These are phyloP conservation scores for Aspergillus sergii DNA, from an alignment of 2,329 filamentous ascomycete genomes.

Conservation along the genomic window DNA sequence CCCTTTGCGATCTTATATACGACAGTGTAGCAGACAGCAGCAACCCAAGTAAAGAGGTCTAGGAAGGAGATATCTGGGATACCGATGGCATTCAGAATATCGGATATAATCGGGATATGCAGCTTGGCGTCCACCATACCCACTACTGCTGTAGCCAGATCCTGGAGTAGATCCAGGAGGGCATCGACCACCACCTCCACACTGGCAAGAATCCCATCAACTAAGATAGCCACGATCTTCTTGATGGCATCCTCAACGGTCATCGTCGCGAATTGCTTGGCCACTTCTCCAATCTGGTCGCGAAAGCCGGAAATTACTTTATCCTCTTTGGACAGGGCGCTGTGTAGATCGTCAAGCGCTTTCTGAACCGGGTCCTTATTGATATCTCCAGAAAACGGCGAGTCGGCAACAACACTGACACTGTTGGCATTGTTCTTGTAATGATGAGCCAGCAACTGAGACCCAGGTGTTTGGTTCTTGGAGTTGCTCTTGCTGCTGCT, in stretches of 20 bases:
- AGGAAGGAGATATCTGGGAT: conserved; percentile 10
- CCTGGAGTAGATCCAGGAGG: conserved; percentile 5
- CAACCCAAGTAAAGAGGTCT: conserved; percentile 11
- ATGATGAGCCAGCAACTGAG: conserved; percentile 4
- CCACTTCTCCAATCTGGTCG: not conserved
- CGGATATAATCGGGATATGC: conserved; percentile 15
- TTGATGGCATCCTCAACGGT: conserved; percentile 2
- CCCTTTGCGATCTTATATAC: conserved; percentile 7
- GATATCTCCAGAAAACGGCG: not conserved
- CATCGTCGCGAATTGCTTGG: not conserved
- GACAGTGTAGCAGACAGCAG: conserved; percentile 4
- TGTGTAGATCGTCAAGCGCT: not conserved
- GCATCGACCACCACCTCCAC: conserved; percentile 9
- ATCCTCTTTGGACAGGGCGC: conserved; percentile 3
- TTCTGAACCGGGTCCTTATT: not conserved
- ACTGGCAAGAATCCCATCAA: not conserved
- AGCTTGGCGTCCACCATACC: conserved; percentile 11
- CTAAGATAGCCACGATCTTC: not conserved
- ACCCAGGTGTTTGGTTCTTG: conserved; percentile 8
- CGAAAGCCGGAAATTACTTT: not conserved
- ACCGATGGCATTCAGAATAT: conserved; percentile 9
- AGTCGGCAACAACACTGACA: not conserved
- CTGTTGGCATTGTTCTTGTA: conserved; percentile 4
- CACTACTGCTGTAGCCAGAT: not conserved
- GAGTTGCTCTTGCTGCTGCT: not conserved